Evolutionary conservation across 805 yeast species (phyloP).

Genomic region (Saccharomycodes ludwigii): DNA sequence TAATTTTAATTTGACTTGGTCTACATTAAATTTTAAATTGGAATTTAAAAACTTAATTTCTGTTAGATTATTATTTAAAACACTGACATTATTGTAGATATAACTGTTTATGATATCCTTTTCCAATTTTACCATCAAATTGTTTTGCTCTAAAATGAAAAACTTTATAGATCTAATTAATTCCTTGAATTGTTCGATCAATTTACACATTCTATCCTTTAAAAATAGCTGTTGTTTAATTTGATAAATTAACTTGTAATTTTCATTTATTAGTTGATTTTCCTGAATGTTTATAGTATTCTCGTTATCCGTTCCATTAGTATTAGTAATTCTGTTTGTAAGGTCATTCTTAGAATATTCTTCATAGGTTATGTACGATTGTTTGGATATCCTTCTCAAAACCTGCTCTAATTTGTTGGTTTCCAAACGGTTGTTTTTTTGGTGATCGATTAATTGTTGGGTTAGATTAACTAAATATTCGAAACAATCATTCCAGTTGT

Average conservation of each 20-base stretch:
- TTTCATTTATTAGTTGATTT: slow-evolving; percentile 15
- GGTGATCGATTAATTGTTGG: slow-evolving; percentile 14
- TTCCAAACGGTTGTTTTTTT: slow-evolving; percentile 17
- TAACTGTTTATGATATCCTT: background rate
- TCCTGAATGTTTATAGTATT: slow-evolving; percentile 8
- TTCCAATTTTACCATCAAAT: background rate
- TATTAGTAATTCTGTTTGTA: no score
- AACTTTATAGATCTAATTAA: background rate
- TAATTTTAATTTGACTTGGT: no score
- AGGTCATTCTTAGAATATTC: slow-evolving; percentile 9
- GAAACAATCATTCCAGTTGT: slow-evolving; percentile 15
- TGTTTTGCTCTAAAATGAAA: slow-evolving; percentile 1
- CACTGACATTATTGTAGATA: no score
- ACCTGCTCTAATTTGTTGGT: slow-evolving; percentile 17
- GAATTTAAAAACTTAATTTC: no score
- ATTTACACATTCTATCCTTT: background rate
- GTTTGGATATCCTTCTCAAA: slow-evolving; percentile 18
- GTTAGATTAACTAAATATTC: slow-evolving; percentile 18
- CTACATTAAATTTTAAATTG: no score
- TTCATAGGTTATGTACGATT: slow-evolving; percentile 18
- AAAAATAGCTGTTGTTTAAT: slow-evolving; percentile 10
- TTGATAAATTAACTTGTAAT: slow-evolving; percentile 17
- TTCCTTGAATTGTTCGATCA: slow-evolving; percentile 1
- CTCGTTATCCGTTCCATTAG: slow-evolving; percentile 7
- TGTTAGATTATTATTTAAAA: no score